Percentiles rank a stretch among this genome's conserved stretches.
Evolutionary conservation across 177 flowering plant genomes (phyloP).

Genomic region (Vitis hybrid): DNA sequence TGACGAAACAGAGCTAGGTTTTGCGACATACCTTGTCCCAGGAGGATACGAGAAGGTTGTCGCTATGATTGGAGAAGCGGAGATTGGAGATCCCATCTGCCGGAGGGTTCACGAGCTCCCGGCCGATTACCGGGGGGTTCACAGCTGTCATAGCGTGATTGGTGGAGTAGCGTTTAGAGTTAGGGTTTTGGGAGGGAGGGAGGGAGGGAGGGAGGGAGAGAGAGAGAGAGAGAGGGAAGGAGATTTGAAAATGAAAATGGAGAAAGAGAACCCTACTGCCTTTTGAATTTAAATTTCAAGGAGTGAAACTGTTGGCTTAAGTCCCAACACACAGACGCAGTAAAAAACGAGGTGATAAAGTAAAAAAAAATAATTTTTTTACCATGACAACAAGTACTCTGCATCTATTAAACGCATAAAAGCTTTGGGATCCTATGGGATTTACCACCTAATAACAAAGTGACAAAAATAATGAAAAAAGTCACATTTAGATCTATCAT

Average conservation of each 20-base stretch:
- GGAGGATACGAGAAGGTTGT: slow-evolving; percentile 89
- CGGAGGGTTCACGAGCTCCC: slow-evolving; percentile 83
- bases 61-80: slow-evolving; percentile 92
- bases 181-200: slow-evolving; percentile 3
- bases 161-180: not conserved
- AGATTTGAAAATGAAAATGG: slow-evolving; percentile 10
- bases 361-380: no score
- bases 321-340: no score
- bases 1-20: not conserved
- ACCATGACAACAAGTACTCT: no score
- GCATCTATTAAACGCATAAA: no score
- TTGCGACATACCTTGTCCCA: slow-evolving; percentile 78
- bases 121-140: slow-evolving; percentile 51
- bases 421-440: no score
- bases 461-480: no score
- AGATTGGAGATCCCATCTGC: slow-evolving; percentile 88
- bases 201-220: not conserved
- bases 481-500: no score
- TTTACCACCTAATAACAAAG: no score
- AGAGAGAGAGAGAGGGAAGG: slow-evolving; percentile 8
- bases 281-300: no score
- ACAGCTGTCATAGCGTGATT: slow-evolving; percentile 44
- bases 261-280: not conserved
- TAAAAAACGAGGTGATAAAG: no score
- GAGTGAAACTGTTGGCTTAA: no score